Percentiles rank a stretch among this genome's conserved stretches.
Evolutionary conservation across 2,329 filamentous ascomycete genomes (phyloP).

Genomic region (Hypoxylon sp.): DNA sequence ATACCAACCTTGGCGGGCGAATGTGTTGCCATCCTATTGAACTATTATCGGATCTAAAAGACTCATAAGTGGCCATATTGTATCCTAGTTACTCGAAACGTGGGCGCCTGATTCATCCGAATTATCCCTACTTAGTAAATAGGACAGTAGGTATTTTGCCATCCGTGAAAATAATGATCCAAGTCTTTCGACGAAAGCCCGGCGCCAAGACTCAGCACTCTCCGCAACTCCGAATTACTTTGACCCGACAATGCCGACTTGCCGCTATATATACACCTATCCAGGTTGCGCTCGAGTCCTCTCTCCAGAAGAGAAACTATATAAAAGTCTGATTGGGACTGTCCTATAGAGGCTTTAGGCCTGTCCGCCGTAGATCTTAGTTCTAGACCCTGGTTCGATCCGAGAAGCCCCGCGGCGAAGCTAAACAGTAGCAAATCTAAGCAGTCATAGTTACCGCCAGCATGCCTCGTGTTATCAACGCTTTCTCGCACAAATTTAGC

Average conservation of each 20-base stretch:
- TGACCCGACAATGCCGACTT: constrained; percentile 28
- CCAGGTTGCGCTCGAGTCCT: constrained; percentile 1
- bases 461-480: constrained; percentile 8
- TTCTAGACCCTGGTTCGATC: constrained; percentile 8
- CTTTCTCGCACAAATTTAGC: constrained; percentile 7
- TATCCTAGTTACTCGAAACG: constrained; percentile 12
- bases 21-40: constrained; percentile 8
- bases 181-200: constrained; percentile 28
- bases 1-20: not conserved
- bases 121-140: constrained; percentile 20
- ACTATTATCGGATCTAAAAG: constrained; percentile 2
- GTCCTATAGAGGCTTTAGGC: not conserved
- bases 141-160: constrained; percentile 7
- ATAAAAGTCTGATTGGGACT: not conserved
- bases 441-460: constrained; percentile 18
- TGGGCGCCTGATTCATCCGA: constrained; percentile 22
- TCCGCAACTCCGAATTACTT: constrained; percentile 38
- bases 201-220: constrained; percentile 31
- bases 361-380: not conserved
- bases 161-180: constrained; percentile 14
- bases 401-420: constrained; percentile 17
- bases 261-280: constrained; percentile 22
- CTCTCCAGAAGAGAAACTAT: not conserved
- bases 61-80: constrained; percentile 11
- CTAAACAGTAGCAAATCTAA: constrained; percentile 26